Conservation (phyloP, 495 filamentous ascomycete species). For the Baudoinia panamericana region DNA sequence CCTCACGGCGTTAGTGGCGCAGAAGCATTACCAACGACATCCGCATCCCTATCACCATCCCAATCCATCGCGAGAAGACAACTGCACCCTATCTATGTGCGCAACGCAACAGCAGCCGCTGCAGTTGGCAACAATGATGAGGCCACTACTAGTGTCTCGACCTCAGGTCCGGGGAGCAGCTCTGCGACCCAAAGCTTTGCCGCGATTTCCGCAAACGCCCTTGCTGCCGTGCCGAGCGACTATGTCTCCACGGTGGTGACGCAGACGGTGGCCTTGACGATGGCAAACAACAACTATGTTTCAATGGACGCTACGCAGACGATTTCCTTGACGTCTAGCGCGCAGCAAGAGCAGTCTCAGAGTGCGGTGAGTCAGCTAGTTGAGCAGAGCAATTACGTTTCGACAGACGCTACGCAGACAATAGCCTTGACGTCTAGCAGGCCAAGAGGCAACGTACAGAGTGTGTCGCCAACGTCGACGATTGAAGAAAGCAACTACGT, state of each 20-base stretch:
- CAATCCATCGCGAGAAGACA: too few relatives aligned
- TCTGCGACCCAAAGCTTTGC: too few relatives aligned
- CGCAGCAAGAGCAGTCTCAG: too few relatives aligned
- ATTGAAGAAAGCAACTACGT: background rate
- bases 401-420: background rate
- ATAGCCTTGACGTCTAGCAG: background rate
- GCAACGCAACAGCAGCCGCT: too few relatives aligned
- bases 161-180: too few relatives aligned
- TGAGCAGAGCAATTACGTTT: background rate
- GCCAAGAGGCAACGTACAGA: background rate
- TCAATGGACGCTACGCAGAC: conserved; percentile 1
- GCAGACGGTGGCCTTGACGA: background rate
- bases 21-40: background rate
- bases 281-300: background rate
- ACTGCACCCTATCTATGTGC: too few relatives aligned
- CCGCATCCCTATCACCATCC: too few relatives aligned
- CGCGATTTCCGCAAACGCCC: background rate
- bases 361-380: too few relatives aligned
- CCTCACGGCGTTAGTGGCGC: background rate
- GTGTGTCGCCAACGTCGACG: background rate
- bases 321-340: background rate
- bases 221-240: background rate
- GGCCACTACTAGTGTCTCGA: too few relatives aligned
- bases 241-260: background rate
- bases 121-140: too few relatives aligned